Evolutionary conservation across 2,329 filamentous ascomycete genomes (phyloP), one percentile per base, ranked within the genome.

Genomic region (Diaporthe eres): DNA sequence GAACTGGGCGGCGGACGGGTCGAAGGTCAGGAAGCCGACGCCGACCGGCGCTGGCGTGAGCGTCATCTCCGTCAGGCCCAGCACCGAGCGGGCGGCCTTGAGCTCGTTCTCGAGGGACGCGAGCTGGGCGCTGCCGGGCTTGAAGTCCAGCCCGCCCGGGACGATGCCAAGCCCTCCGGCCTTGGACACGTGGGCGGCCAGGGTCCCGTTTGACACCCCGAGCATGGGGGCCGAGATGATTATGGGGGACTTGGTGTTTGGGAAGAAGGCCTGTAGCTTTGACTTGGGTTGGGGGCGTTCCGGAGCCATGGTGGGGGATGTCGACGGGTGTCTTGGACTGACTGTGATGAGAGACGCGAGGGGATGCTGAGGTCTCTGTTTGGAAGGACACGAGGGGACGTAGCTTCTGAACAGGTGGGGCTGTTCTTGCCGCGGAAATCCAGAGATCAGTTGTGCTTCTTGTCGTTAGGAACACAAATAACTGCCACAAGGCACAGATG

Each of bases 1-100:
- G 78, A 90, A 89, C 70, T 83, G 78, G 0, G 75, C n/a, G 2
- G 85, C 79, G 34, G 85, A 84, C 31, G 83, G 81, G 71, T 88
- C 83, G 74, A 90, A 90, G 61, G 91, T 89, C 72, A 94, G 87
- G 82, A 94, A 92, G 73, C 92, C 92, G 4, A 93, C 85, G 75
- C 89, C 91, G 51, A 94, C 83, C 51, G 89, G 89, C 0, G 90
- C 81, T 3, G 82, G 77, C 3, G 72, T 77, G 34, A 58, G 61
- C 7, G 70, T 39, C n/a, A 75, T 74, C 25, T 78, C 75, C 31
- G 79, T 78, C 22, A 84, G 80, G 37, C 74, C 75, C 28, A 84
- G 80, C 47, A 78, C 42, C 7, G 77, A 25, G 37, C 81, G 79
- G 1, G 80, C 83, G 34, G 74, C 53, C 51, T 72, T 25, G 19